Evolutionary conservation across 192 early-diverging fungal species (phyloP).

Genomic region (Entophlyctis luteolus): DNA sequence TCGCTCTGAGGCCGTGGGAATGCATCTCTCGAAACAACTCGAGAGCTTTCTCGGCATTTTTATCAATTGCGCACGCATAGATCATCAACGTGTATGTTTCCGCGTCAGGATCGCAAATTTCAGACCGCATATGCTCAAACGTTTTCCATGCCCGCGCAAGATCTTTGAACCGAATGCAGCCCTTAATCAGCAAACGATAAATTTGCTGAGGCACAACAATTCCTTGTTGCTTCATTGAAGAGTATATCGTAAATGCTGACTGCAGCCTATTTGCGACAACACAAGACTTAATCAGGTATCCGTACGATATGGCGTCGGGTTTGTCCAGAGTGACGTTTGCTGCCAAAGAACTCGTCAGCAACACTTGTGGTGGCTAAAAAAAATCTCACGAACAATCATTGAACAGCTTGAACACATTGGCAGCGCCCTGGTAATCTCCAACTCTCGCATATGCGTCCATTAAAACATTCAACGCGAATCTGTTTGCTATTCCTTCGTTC

Average conservation of each 20-base stretch:
- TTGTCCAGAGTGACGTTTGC: constrained; percentile 27
- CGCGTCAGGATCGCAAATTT: constrained; percentile 73
- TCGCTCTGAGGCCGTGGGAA: constrained; percentile 61
- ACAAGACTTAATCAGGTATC: constrained; percentile 68
- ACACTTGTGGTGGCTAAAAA: background rate
- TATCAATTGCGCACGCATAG: constrained; percentile 77
- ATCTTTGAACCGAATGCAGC: constrained; percentile 69
- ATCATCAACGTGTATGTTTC: constrained; percentile 86
- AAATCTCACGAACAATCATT: background rate
- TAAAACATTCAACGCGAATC: constrained; percentile 70
- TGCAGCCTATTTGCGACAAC: constrained; percentile 53
- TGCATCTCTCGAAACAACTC: constrained; percentile 90
- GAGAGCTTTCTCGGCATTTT: constrained; percentile 84
- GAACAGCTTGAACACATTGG: constrained; percentile 64
- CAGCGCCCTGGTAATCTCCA: constrained; percentile 56
- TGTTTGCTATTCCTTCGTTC: constrained; percentile 47
- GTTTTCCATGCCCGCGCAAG: constrained; percentile 80
- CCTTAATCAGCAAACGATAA: constrained; percentile 79
- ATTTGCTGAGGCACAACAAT: constrained; percentile 50
- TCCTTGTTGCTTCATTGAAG: constrained; percentile 61
- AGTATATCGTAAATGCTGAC: constrained; percentile 73
- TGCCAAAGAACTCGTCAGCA: background rate
- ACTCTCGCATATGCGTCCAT: constrained; percentile 74
- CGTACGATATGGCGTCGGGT: constrained; percentile 66
- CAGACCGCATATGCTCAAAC: constrained; percentile 81